These are phyloP conservation scores for Erodium moschatum DNA, from an alignment of 441 rosid species.

Conservation along the genomic window DNA sequence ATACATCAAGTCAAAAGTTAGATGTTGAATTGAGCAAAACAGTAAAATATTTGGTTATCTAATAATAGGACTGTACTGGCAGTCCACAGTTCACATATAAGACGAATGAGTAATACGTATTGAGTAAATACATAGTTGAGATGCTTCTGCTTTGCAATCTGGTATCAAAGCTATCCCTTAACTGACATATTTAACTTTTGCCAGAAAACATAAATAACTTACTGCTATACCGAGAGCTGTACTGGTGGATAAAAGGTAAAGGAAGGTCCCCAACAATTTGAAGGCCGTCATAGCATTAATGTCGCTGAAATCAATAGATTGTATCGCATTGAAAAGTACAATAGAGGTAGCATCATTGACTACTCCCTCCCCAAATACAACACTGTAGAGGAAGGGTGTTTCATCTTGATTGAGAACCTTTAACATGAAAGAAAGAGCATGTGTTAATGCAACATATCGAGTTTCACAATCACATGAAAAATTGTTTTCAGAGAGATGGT, in stretches of 20 bases:
- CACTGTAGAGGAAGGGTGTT: slow-evolving; percentile 65
- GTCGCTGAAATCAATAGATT: slow-evolving; percentile 33
- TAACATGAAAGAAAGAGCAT: slow-evolving; percentile 14
- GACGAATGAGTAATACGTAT: too few species aligned
- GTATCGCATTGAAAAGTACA: slow-evolving; percentile 60
- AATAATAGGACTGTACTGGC: too few species aligned
- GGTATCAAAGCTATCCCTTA: too few species aligned
- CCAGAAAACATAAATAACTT: slow-evolving; percentile 24
- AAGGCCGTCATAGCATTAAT: slow-evolving; percentile 31
- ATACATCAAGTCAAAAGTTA: not conserved
- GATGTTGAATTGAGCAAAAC: not conserved
- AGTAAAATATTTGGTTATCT: not conserved
- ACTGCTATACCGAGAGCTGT: slow-evolving; percentile 52
- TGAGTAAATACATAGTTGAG: too few species aligned
- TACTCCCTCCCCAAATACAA: slow-evolving; percentile 74
- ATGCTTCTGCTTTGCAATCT: too few species aligned
- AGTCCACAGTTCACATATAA: too few species aligned
- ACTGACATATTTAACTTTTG: not conserved
- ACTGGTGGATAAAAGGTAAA: slow-evolving; percentile 53
- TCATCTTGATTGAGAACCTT: slow-evolving; percentile 74
- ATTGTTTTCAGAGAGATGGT: not conserved
- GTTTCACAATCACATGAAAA: not conserved
- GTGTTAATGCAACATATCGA: slow-evolving; percentile 4
- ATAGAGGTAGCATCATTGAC: slow-evolving; percentile 75
- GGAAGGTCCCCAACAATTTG: slow-evolving; percentile 46